phyloP scores from a whole-genome alignment of 2,329 filamentous ascomycete species.

The Alternaria arbusti region DNA sequence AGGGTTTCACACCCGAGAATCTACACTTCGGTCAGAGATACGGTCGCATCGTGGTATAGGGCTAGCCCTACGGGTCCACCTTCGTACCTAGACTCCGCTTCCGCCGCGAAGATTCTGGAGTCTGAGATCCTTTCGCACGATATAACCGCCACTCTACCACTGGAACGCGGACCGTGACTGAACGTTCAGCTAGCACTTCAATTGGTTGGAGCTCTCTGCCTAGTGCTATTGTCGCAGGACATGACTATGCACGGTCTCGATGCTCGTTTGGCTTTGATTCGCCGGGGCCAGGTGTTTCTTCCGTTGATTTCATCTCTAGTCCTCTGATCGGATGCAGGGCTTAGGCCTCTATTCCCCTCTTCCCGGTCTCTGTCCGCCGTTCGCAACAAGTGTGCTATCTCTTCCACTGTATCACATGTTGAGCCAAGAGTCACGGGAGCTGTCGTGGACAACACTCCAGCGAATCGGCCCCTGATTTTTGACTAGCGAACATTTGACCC shows the following conservation, averaged over 20 bases:
- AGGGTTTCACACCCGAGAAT: background rate
- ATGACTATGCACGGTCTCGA: constrained; percentile 21
- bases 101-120: background rate
- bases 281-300: background rate
- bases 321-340: constrained; percentile 2
- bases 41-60: constrained; percentile 1
- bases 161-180: constrained; percentile 2
- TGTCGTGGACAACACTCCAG: constrained; percentile 11
- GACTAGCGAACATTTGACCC: constrained; percentile 10
- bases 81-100: background rate
- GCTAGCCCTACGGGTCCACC: constrained; percentile 14
- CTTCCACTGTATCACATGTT: constrained; percentile 3
- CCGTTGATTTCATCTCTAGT: constrained; percentile 9
- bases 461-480: constrained; percentile 26
- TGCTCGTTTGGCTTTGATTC: constrained; percentile 3
- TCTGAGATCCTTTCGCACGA: background rate
- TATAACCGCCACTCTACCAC: background rate
- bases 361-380: constrained; percentile 4
- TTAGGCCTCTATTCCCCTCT: constrained; percentile 13
- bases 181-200: background rate
- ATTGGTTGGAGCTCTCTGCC: constrained; percentile 21
- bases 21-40: background rate
- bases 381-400: background rate
- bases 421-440: constrained; percentile 23
- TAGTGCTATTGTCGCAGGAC: constrained; percentile 18